Percentiles rank a stretch among this genome's conserved stretches.
Conservation (phyloP, 345 rosid species). For the Populus simonii region DNA sequence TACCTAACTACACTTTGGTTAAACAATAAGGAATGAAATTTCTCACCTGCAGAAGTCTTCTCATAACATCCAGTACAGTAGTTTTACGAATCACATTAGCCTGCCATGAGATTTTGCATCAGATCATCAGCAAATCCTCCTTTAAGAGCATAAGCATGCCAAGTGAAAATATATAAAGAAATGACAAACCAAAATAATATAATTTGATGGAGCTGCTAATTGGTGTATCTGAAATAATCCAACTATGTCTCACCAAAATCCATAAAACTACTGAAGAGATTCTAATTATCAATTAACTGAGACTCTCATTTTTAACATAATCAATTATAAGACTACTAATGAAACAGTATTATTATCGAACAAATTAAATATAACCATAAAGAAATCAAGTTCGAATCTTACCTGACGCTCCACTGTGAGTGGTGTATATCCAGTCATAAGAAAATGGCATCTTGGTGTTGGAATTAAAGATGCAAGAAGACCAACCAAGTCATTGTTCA, state of each 20-base stretch:
- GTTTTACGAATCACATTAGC: constrained; percentile 95
- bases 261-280: background rate
- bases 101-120: constrained; percentile 46
- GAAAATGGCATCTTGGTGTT: constrained; percentile 98
- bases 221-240: constrained; percentile 4
- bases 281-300: background rate
- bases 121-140: constrained; percentile 6
- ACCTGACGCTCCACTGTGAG: constrained; percentile 97
- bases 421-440: constrained; percentile 98
- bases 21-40: constrained; percentile 9
- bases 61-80: constrained; percentile 95
- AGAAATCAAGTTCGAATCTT: constrained; percentile 11
- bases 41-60: constrained; percentile 89
- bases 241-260: background rate
- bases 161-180: background rate
- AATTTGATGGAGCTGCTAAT: background rate
- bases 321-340: background rate
- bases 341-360: background rate
- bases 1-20: background rate
- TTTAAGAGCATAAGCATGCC: background rate
- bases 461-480: constrained; percentile 96
- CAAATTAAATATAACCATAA: background rate
- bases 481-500: constrained; percentile 98
- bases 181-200: background rate
- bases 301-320: background rate